These are phyloP conservation scores for Vitis riparia DNA, from an alignment of 164 flowering plant species.

Conservation along the genomic window DNA sequence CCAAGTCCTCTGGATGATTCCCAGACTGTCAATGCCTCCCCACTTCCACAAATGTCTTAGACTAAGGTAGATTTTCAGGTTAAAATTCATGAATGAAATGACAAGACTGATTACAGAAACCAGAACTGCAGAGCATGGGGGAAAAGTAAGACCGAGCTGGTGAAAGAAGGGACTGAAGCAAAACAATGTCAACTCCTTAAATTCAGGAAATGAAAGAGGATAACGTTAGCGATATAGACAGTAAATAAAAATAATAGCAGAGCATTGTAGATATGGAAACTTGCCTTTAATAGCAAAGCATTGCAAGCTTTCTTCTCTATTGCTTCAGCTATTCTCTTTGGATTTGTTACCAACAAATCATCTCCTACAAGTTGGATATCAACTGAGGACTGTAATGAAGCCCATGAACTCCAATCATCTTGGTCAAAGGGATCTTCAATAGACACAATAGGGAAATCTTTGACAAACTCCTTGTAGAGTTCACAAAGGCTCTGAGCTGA, in stretches of 20 bases:
- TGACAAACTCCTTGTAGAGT: constrained; percentile 81
- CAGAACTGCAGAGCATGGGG: too few relatives aligned
- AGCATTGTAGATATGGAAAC: not conserved
- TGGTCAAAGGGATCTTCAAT: constrained; percentile 99
- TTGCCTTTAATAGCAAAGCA: constrained; percentile 81
- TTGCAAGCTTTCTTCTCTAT: constrained; percentile 90
- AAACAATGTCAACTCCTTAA: not conserved
- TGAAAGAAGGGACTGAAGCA: too few relatives aligned
- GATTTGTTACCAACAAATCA: constrained; percentile 95
- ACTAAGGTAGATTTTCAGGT: too few relatives aligned
- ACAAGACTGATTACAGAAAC: too few relatives aligned
- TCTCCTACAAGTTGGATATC: constrained; percentile 96
- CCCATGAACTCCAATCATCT: constrained; percentile 97
- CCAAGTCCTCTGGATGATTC: too few relatives aligned
- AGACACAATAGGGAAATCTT: constrained; percentile 95
- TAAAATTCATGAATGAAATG: too few relatives aligned
- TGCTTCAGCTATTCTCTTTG: constrained; percentile 86
- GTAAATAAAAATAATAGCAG: too few relatives aligned
- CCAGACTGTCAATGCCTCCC: too few relatives aligned
- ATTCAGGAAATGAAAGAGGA: not conserved
- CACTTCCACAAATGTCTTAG: too few relatives aligned
- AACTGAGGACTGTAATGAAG: constrained; percentile 74
- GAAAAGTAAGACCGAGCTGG: too few relatives aligned
- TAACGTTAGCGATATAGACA: not conserved
- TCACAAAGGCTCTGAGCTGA: constrained; percentile 67